Conservation (phyloP, 1,284 basidiomycete genomes). For the Neotropicomus parvogracilis region DNA sequence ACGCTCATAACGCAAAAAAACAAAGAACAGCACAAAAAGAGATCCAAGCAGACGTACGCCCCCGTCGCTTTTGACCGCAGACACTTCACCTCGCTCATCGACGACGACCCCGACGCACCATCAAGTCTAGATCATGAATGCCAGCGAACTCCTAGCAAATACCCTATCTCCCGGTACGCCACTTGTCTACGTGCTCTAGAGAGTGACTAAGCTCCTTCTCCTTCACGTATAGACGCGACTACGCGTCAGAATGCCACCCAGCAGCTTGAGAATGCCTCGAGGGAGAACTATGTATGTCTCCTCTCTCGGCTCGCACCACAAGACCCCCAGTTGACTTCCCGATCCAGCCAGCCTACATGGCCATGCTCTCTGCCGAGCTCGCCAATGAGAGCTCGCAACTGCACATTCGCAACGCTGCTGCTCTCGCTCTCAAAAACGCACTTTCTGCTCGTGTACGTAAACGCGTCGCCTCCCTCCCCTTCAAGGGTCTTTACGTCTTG, state of each 20-base stretch:
- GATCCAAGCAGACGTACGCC: conserved; percentile 13
- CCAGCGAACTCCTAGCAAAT: conserved; percentile 83
- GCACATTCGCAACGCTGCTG: conserved; percentile 90
- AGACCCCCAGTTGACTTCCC: conserved; percentile 22
- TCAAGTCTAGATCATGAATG: conserved; percentile 68
- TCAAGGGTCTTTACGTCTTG: conserved; percentile 8
- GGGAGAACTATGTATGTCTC: conserved; percentile 78
- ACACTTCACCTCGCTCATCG: conserved; percentile 14
- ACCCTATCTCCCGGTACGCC: conserved; percentile 82
- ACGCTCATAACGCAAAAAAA: conserved; percentile 8
- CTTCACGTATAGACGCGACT: conserved; percentile 57
- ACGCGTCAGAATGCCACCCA: conserved; percentile 87
- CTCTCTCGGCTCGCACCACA: conserved; percentile 30
- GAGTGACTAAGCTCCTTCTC: conserved; percentile 15
- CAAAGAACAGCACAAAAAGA: conserved; percentile 8
- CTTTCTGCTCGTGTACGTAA: conserved; percentile 80
- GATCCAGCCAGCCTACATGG: conserved; percentile 80
- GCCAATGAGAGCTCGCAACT: conserved; percentile 69
- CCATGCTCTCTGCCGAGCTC: conserved; percentile 81
- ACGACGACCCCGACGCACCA: conserved; percentile 25
- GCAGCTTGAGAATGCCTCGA: conserved; percentile 80
- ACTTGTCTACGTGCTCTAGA: conserved; percentile 28
- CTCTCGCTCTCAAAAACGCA: conserved; percentile 96
- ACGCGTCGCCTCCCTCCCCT: conserved; percentile 17
- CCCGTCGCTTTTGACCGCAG: conserved; percentile 4